Evolutionary conservation across 2,329 filamentous ascomycete species (phyloP).

Genomic region (Claviceps humidiphila): DNA sequence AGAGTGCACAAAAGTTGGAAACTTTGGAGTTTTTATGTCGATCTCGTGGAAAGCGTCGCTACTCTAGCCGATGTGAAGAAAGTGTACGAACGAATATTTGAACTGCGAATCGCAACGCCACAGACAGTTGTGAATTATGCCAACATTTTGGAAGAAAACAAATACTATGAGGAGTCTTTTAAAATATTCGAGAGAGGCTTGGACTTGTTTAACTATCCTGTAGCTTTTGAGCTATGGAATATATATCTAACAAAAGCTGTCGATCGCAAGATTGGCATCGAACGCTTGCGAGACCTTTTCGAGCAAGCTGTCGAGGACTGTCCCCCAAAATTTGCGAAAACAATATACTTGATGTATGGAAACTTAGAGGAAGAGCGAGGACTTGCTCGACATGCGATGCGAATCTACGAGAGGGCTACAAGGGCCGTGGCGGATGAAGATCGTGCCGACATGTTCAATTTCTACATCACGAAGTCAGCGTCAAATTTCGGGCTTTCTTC

Average conservation of each 20-base stretch:
- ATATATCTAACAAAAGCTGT: constrained; percentile 95
- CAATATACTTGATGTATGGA: constrained; percentile 95
- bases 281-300: constrained; percentile 85
- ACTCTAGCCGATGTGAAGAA: constrained; percentile 84
- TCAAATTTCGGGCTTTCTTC: constrained; percentile 96
- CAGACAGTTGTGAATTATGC: constrained; percentile 98
- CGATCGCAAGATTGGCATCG: constrained; percentile 89
- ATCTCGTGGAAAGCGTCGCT: constrained; percentile 88
- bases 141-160: constrained; percentile 84
- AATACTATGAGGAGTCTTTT: constrained; percentile 95
- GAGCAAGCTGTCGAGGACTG: constrained; percentile 94
- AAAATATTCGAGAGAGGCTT: constrained; percentile 93
- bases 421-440: constrained; percentile 91
- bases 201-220: constrained; percentile 96
- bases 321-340: constrained; percentile 90
- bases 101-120: constrained; percentile 91
- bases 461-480: constrained; percentile 97
- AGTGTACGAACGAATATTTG: constrained; percentile 95
- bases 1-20: constrained; percentile 99
- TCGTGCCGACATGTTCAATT: constrained; percentile 94
- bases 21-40: constrained; percentile 97
- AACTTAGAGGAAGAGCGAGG: constrained; percentile 93
- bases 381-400: constrained; percentile 91
- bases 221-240: constrained; percentile 98
- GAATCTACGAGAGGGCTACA: constrained; percentile 95